Percentiles rank a stretch among this genome's conserved stretches.
These are phyloP conservation scores for Mycena indigotica DNA, from an alignment of 768 basidiomycete species.

Conservation along the genomic window DNA sequence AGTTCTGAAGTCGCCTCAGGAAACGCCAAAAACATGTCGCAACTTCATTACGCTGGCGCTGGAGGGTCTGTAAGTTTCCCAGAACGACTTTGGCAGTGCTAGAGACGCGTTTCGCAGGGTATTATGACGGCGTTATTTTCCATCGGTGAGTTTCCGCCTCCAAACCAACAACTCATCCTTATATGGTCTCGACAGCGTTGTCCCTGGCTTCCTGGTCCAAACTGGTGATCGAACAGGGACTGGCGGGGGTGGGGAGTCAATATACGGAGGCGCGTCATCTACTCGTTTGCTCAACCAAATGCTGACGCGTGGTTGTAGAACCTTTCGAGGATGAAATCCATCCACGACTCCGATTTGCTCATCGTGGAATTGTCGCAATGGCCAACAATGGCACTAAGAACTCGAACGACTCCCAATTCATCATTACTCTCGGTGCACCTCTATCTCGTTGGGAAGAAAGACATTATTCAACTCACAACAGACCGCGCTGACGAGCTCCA, in stretches of 20 bases:
- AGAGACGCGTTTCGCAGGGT: slow-evolving; percentile 54
- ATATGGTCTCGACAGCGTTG: slow-evolving; percentile 51
- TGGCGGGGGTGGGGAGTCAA: slow-evolving; percentile 90
- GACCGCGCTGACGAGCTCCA: slow-evolving; percentile 92
- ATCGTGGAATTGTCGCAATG: slow-evolving; percentile 93
- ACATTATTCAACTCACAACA: slow-evolving; percentile 29
- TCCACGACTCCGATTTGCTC: slow-evolving; percentile 83
- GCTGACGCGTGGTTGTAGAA: slow-evolving; percentile 53
- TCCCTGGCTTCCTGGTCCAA: slow-evolving; percentile 91
- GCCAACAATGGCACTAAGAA: slow-evolving; percentile 87
- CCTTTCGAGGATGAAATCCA: slow-evolving; percentile 95
- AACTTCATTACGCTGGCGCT: slow-evolving; percentile 88
- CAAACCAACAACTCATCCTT: not conserved
- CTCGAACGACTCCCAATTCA: slow-evolving; percentile 93
- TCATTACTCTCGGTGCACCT: slow-evolving; percentile 82
- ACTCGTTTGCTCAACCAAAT: too few relatives aligned
- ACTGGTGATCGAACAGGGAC: slow-evolving; percentile 93
- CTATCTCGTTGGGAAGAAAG: not conserved
- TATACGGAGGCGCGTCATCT: slow-evolving; percentile 85
- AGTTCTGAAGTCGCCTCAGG: slow-evolving; percentile 48
- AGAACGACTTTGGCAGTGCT: not conserved
- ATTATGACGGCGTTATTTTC: slow-evolving; percentile 95
- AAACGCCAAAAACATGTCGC: slow-evolving; percentile 92
- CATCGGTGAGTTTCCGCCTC: slow-evolving; percentile 60
- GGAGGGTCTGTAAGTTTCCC: slow-evolving; percentile 67